Evolutionary conservation across 1,284 basidiomycete species (phyloP).

Genomic region (Erythrobasidium hasegawianum): DNA sequence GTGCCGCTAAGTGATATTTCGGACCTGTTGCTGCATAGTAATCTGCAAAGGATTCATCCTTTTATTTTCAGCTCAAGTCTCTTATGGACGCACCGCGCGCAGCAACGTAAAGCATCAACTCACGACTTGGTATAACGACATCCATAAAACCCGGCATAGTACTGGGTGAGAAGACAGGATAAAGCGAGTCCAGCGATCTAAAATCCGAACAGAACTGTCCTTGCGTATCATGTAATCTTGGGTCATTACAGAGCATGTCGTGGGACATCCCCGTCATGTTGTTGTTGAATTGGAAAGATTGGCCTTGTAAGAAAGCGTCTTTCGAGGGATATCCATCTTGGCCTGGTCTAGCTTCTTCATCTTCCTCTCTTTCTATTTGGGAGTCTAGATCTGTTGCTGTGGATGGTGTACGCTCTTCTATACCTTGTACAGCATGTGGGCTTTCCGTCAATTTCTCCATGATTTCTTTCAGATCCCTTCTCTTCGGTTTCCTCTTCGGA

Average conservation of each 20-base stretch:
- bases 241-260: conserved; percentile 61
- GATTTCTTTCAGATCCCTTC: background rate
- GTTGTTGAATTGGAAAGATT: conserved; percentile 22
- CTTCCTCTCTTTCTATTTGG: background rate
- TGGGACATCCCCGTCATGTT: conserved; percentile 24
- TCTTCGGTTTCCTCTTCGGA: conserved; percentile 7
- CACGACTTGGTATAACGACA: conserved; percentile 91
- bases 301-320: conserved; percentile 6
- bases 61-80: too few relatives aligned
- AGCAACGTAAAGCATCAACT: conserved; percentile 74
- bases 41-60: conserved; percentile 37
- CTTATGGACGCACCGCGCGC: conserved; percentile 88
- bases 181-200: conserved; percentile 75
- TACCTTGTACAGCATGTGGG: background rate
- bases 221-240: conserved; percentile 74
- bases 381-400: background rate
- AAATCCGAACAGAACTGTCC: conserved; percentile 95
- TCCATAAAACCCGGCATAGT: conserved; percentile 77
- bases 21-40: conserved; percentile 61
- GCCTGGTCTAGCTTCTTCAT: background rate
- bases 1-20: conserved; percentile 30
- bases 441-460: background rate
- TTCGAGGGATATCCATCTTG: conserved; percentile 1
- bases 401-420: background rate
- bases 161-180: conserved; percentile 84